phyloP scores from a whole-genome alignment of 768 basidiomycete genomes.

The Russula sp. region DNA sequence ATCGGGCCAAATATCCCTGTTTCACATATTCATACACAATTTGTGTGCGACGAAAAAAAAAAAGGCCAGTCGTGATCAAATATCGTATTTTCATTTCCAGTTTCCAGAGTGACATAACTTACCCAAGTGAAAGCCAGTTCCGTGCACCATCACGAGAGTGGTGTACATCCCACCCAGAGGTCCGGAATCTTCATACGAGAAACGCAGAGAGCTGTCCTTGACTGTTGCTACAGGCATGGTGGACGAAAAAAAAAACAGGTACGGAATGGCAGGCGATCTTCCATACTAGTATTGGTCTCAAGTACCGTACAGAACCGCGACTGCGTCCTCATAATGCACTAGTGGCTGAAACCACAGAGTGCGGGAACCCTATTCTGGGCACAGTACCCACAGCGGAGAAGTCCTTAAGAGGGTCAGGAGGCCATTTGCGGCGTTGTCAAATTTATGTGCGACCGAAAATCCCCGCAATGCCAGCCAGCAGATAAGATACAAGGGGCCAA shows the following conservation, averaged over 20 bases:
- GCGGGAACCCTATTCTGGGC: background rate
- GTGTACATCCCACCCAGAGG: slow-evolving; percentile 22
- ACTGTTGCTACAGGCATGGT: slow-evolving; percentile 26
- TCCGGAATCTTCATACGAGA: slow-evolving; percentile 27
- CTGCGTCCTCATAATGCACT: background rate
- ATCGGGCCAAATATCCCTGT: slow-evolving; percentile 32
- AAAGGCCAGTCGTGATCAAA: background rate
- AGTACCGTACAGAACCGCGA: background rate
- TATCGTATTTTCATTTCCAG: background rate
- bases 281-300: background rate
- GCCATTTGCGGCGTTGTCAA: background rate
- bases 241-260: background rate
- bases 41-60: background rate
- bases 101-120: background rate
- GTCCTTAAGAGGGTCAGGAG: background rate
- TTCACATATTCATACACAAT: too few relatives aligned
- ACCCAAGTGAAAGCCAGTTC: slow-evolving; percentile 27
- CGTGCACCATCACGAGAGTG: slow-evolving; percentile 29
- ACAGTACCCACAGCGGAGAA: background rate
- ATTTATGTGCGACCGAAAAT: background rate
- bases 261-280: background rate
- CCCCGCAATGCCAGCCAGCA: background rate
- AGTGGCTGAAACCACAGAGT: background rate
- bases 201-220: slow-evolving; percentile 12
- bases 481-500: background rate